A percentile compares a stretch with the other conserved stretches of the same genome.
Conservation (phyloP, 164 flowering plant species). For the Berberis vulgaris region DNA sequence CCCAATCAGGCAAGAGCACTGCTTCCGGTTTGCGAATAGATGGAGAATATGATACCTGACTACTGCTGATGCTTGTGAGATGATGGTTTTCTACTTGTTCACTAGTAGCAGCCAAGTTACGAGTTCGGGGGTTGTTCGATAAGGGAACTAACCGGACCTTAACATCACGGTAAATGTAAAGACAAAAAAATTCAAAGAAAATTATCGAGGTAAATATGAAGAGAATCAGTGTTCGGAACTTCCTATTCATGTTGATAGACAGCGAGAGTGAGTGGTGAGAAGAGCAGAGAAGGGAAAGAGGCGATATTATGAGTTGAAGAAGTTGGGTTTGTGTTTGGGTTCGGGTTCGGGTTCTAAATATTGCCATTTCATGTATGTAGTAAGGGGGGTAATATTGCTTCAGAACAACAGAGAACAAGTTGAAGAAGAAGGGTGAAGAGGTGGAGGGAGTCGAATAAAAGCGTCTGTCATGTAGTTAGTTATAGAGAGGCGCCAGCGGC, state of each 20-base stretch:
- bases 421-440: no score
- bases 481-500: no score
- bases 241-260: background rate
- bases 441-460: no score
- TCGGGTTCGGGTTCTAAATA: no score
- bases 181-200: no score
- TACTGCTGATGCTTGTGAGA: background rate
- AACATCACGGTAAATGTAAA: background rate
- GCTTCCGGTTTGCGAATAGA: constrained; percentile 19
- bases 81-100: background rate
- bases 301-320: background rate
- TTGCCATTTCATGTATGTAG: no score
- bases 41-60: background rate
- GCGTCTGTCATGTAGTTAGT: no score
- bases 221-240: background rate
- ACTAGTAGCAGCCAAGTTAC: background rate
- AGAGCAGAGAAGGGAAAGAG: background rate
- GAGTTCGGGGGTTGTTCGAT: background rate
- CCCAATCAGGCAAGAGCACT: constrained; percentile 67
- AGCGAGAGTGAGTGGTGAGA: background rate
- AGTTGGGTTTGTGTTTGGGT: background rate
- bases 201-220: background rate
- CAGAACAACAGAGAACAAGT: no score
- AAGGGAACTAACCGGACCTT: background rate
- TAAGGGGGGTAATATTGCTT: no score